Conservation (phyloP, 371 early-diverging fungal genomes). For the Umbelopsis sp. region DNA sequence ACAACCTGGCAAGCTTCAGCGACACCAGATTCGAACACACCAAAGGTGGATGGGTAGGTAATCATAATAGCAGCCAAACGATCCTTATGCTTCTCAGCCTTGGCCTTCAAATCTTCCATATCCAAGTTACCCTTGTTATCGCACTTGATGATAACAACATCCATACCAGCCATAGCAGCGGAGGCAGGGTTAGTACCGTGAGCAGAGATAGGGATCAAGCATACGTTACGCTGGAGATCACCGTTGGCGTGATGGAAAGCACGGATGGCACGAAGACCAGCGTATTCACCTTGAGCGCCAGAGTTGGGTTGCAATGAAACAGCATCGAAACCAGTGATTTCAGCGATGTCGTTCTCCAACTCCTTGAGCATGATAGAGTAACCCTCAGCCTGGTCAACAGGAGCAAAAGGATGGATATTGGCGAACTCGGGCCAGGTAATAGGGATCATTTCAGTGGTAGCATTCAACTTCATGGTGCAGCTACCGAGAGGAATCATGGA, state of each 20-base stretch:
- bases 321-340: slow-evolving; percentile 93
- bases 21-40: slow-evolving; percentile 93
- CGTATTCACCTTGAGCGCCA: slow-evolving; percentile 98
- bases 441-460: slow-evolving; percentile 97
- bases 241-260: slow-evolving; percentile 88
- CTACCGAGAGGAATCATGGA: slow-evolving; percentile 98
- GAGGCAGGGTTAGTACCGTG: slow-evolving; percentile 99
- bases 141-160: slow-evolving; percentile 93
- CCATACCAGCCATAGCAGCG: slow-evolving; percentile 95
- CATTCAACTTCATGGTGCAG: slow-evolving; percentile 99
- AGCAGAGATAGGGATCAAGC: slow-evolving; percentile 96
- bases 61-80: slow-evolving; percentile 94
- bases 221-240: slow-evolving; percentile 84
- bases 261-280: slow-evolving; percentile 92
- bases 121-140: slow-evolving; percentile 90
- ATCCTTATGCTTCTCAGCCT: slow-evolving; percentile 85
- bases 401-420: slow-evolving; percentile 96
- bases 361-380: slow-evolving; percentile 86
- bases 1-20: slow-evolving; percentile 85
- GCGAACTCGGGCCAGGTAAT: slow-evolving; percentile 96
- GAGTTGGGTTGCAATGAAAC: slow-evolving; percentile 96
- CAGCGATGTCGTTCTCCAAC: slow-evolving; percentile 83
- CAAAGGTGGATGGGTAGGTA: slow-evolving; percentile 97
- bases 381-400: slow-evolving; percentile 88
- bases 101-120: slow-evolving; percentile 82